Percentiles rank a stretch among this genome's conserved stretches.
phyloP scores from a whole-genome alignment of 208 protist genomes.

The Crithidia thermophila region DNA sequence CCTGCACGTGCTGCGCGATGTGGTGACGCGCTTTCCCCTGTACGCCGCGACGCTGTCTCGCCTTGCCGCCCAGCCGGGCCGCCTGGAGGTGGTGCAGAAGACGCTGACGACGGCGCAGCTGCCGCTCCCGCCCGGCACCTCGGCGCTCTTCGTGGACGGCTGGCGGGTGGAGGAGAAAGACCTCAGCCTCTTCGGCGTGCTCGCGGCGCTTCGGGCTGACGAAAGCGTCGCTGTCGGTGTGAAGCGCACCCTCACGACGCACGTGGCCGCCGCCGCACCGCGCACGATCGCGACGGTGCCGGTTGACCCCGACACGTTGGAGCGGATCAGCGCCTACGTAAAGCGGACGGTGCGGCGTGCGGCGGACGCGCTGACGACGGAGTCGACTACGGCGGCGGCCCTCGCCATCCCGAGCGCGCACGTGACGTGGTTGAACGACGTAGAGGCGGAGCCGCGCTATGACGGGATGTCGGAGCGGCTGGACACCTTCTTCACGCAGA shows the following conservation, averaged over 20 bases:
- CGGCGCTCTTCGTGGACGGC: constrained; percentile 55
- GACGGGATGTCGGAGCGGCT: constrained; percentile 20
- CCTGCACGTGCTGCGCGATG: constrained; percentile 66
- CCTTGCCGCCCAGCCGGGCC: constrained; percentile 13
- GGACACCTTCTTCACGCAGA: constrained; percentile 3
- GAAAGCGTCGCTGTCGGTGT: constrained; percentile 27
- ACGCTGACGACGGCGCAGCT: constrained; percentile 18
- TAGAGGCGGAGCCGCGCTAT: constrained; percentile 34
- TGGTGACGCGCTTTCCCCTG: constrained; percentile 90
- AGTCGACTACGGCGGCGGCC: not conserved
- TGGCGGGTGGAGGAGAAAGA: constrained; percentile 31
- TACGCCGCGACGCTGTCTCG: constrained; percentile 57
- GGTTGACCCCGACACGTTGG: not conserved
- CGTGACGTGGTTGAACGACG: constrained; percentile 40
- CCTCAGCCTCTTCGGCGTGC: constrained; percentile 50
- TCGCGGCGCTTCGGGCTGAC: constrained; percentile 47
- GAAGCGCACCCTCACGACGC: constrained; percentile 8
- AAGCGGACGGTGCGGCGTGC: constrained; percentile 8
- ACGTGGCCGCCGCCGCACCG: not conserved
- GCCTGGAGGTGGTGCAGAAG: constrained; percentile 23
- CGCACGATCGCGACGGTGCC: not conserved
- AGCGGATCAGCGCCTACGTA: constrained; percentile 15
- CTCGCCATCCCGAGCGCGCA: constrained; percentile 20
- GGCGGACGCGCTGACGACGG: not conserved
- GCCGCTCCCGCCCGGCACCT: constrained; percentile 22